These are phyloP conservation scores for Gnetum montanum DNA, from an alignment of 75 land plant species.

Conservation along the genomic window DNA sequence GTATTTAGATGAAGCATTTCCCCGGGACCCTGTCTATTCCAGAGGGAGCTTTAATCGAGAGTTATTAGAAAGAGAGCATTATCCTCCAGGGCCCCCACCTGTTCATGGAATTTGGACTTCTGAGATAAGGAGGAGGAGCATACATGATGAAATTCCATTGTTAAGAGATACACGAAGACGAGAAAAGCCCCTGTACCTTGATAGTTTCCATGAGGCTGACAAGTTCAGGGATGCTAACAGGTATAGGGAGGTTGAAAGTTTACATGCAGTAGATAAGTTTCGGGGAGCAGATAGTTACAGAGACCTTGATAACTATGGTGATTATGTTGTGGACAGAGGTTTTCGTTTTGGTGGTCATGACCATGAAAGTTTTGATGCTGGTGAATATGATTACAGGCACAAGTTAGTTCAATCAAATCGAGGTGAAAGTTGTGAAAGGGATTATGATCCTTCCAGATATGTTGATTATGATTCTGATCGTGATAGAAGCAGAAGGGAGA, in stretches of 20 bases:
- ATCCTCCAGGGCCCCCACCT: conserved; percentile 35
- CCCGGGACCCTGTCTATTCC: conserved; percentile 41
- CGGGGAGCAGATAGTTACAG: conserved; percentile 14
- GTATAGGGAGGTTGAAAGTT: conserved; percentile 29
- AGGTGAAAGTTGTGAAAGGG: conserved; percentile 71
- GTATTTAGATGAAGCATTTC: conserved; percentile 45
- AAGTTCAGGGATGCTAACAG: conserved; percentile 21
- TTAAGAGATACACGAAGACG: conserved; percentile 49
- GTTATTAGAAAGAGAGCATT: conserved; percentile 33
- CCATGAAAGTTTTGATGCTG: conserved; percentile 38
- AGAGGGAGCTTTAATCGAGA: conserved; percentile 41
- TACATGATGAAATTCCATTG: conserved; percentile 59
- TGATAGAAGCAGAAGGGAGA: conserved; percentile 51
- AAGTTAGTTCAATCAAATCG: conserved; percentile 34
- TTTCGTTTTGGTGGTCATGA: conserved; percentile 52
- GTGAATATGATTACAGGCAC: conserved; percentile 52
- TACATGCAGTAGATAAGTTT: conserved; percentile 32
- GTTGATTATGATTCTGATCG: conserved; percentile 70
- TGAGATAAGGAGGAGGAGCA: conserved; percentile 43
- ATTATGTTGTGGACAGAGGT: too few species aligned
- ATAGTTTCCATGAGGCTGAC: conserved; percentile 37
- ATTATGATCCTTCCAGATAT: conserved; percentile 46
- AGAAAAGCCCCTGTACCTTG: conserved; percentile 41
- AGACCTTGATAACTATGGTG: conserved; percentile 29
- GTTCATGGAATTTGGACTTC: conserved; percentile 49